Evolutionary conservation across 1,139 yeast genomes (phyloP).

Genomic region (Yamadazyma oceani): DNA sequence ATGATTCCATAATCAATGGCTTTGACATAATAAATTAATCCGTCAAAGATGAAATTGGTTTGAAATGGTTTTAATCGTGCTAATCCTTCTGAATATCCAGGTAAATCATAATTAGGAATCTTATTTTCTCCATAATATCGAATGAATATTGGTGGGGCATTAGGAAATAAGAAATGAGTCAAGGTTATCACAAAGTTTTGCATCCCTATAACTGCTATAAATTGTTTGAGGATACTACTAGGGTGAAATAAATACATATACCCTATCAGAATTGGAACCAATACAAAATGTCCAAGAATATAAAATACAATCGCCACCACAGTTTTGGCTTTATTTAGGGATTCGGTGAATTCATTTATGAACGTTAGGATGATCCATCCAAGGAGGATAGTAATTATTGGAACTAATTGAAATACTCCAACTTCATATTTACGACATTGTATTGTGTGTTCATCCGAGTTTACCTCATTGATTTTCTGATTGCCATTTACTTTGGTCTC

Average conservation of each 20-base stretch:
- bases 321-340: conserved; percentile 41
- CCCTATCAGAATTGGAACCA: conserved; percentile 61
- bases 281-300: conserved; percentile 58
- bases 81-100: conserved; percentile 71
- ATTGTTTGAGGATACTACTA: conserved; percentile 57
- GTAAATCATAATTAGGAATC: conserved; percentile 55
- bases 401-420: conserved; percentile 9
- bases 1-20: conserved; percentile 74
- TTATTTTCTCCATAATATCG: conserved; percentile 57
- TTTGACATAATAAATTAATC: conserved; percentile 62
- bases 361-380: conserved; percentile 45
- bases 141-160: conserved; percentile 74
- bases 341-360: conserved; percentile 34
- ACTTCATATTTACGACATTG: too few species aligned
- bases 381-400: conserved; percentile 28
- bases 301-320: conserved; percentile 59
- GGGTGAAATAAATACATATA: conserved; percentile 68
- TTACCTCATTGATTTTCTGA: too few species aligned
- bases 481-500: too few species aligned
- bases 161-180: conserved; percentile 62
- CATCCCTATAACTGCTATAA: conserved; percentile 52
- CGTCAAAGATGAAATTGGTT: conserved; percentile 49
- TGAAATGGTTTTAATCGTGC: conserved; percentile 64
- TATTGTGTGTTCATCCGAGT: too few species aligned
- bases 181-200: conserved; percentile 61